Base-by-base conservation (phyloP, 1,284 basidiomycete species). In the Microbotryum scabiosae region DNA sequence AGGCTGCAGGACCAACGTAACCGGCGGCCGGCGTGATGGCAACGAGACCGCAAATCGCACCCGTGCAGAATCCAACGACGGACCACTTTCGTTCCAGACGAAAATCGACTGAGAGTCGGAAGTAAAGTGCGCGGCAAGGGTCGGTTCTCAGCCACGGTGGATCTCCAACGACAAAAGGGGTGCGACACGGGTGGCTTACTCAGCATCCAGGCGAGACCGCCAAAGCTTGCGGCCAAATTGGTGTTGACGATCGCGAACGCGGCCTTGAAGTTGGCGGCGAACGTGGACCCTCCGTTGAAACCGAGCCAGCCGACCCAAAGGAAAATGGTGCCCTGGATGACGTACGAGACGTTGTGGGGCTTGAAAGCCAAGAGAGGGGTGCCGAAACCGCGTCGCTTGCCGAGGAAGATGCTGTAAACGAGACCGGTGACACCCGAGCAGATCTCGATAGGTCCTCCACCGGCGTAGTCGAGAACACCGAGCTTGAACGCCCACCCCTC, bases 61-160 rank as follows among this genome's bases (percentile, higher is more conserved):
- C 70, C 72, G 84, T 79, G 74, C 87, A 90, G 75, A 93, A 91
- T 25, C 91, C 91, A 62, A 97, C 91, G 5, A 72, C 73, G 16
- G 72, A 75, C 75, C 74, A 79, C 70, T 79, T 79, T 50, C 75
- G 66, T 71, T 79, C 77, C 3, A 77, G 68, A 25, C 75, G 65
- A 62, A 65, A 78, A 66, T 78, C 77, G 46, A 73, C 66, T 41
- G 3, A 16, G 16, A 18, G 4, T 41, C 45, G 61, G 45, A 43
- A 57, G 59, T 62, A 62, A 66, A 10, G 59, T 62, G 44, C 36
- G 36, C 14, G 36, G 36, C 30, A 10, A 5, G 14, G 36, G 14
- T 41, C 36, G 16, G 14, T 41, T 18, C 4, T 18, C 36, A 41
- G 36, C 36, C 36, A 5, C 16, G 16, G 5, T 41, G 16, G 30